Conservation (phyloP, 2,329 filamentous ascomycete species). For the Pleomassaria siparia region DNA sequence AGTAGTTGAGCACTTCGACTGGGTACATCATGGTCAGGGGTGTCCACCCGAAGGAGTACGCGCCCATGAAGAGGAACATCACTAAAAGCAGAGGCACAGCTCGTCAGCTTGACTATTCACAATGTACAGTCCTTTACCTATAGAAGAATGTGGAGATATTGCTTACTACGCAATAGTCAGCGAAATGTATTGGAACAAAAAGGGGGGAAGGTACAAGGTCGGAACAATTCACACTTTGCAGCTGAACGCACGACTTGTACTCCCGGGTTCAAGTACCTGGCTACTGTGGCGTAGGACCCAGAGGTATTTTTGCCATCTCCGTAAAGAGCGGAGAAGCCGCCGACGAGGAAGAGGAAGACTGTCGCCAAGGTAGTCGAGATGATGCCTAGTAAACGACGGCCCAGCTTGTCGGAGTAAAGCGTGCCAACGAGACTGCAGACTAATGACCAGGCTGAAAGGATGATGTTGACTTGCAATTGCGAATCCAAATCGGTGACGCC, state of each 20-base stretch:
- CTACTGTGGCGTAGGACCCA: conserved; percentile 40
- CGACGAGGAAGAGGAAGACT: conserved; percentile 7
- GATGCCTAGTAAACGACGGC: conserved; percentile 23
- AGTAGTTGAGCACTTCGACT: conserved; percentile 38
- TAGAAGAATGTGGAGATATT: too few relatives aligned
- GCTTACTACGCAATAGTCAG: too few relatives aligned
- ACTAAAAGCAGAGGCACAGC: too few relatives aligned
- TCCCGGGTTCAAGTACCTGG: too few relatives aligned
- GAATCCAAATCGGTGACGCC: conserved; percentile 38
- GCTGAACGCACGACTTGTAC: too few relatives aligned
- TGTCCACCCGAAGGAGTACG: conserved; percentile 41
- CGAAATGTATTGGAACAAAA: too few relatives aligned
- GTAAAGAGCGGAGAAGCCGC: conserved; percentile 22
- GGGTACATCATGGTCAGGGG: conserved; percentile 34
- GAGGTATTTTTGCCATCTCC: conserved; percentile 41
- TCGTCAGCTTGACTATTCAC: too few relatives aligned
- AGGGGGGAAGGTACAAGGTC: too few relatives aligned
- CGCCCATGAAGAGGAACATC: conserved; percentile 21
- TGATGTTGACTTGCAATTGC: conserved; percentile 44
- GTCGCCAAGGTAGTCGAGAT: conserved; percentile 16
- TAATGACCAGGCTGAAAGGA: conserved; percentile 46
- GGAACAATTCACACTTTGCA: too few relatives aligned
- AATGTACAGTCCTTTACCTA: too few relatives aligned
- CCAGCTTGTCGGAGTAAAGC: conserved; percentile 37
- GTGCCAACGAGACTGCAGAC: conserved; percentile 37